These are phyloP conservation scores for Draba incana DNA, from an alignment of 345 rosid genomes.

Conservation along the genomic window DNA sequence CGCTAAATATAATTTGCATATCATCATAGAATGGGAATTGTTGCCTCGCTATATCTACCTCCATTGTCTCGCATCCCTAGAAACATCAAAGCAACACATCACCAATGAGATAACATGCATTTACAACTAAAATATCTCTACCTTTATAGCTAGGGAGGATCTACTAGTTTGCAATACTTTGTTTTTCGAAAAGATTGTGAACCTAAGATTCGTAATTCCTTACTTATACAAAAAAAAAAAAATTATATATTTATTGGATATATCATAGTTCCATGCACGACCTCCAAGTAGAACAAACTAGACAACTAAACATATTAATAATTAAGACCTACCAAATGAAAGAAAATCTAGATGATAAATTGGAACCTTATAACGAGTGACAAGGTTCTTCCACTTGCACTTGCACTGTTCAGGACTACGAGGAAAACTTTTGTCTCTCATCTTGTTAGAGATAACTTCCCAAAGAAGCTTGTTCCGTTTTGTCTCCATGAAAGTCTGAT, in stretches of 20 bases:
- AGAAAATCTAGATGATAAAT: not conserved
- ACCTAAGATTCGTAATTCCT: not conserved
- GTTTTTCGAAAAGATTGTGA: not conserved
- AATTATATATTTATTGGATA: not conserved
- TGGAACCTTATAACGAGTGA: slow-evolving; percentile 89
- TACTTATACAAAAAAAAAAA: not conserved
- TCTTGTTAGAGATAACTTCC: slow-evolving; percentile 74
- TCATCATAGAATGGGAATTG: slow-evolving; percentile 86
- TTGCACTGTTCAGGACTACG: slow-evolving; percentile 99
- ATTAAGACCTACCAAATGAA: not conserved
- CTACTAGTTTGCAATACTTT: not conserved
- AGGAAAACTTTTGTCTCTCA: slow-evolving; percentile 79
- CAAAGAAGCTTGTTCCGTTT: slow-evolving; percentile 91
- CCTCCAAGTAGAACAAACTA: slow-evolving; percentile 17
- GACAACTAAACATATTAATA: slow-evolving; percentile 8
- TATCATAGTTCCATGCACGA: slow-evolving; percentile 26
- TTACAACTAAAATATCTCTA: not conserved
- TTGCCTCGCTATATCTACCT: slow-evolving; percentile 69
- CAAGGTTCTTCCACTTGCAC: slow-evolving; percentile 99
- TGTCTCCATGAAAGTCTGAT: slow-evolving; percentile 90
- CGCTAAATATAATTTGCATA: slow-evolving; percentile 64
- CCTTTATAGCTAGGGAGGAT: not conserved
- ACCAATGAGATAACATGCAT: slow-evolving; percentile 5
- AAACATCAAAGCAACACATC: slow-evolving; percentile 4
- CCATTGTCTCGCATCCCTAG: slow-evolving; percentile 89